Evolutionary conservation across 306 rosid species (phyloP).

Genomic region (Astragalus glycyphyllos): DNA sequence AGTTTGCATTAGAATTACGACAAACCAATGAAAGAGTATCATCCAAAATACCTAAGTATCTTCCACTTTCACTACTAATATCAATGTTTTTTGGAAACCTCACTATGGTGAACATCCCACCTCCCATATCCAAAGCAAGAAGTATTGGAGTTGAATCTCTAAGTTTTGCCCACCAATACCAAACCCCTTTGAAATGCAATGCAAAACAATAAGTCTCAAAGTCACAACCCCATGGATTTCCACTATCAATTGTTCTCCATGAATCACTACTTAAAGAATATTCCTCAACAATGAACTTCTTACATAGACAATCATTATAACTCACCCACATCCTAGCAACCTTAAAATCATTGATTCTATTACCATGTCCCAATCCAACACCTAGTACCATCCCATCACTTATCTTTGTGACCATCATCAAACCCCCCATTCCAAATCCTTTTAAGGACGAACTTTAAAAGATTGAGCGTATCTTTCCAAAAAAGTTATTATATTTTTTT

Average conservation of each 20-base stretch:
- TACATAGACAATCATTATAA: not conserved
- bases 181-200: not conserved
- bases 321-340: slow-evolving; percentile 29
- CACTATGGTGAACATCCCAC: slow-evolving; percentile 1
- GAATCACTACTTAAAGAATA: not conserved
- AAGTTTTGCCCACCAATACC: slow-evolving; percentile 10
- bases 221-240: not conserved
- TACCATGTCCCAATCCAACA: slow-evolving; percentile 26
- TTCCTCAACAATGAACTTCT: slow-evolving; percentile 19
- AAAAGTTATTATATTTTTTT: no score
- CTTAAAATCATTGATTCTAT: not conserved
- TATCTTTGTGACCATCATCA: not conserved
- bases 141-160: not conserved
- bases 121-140: slow-evolving; percentile 21
- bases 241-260: slow-evolving; percentile 20
- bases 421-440: no score
- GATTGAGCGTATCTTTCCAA: no score
- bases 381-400: slow-evolving; percentile 31
- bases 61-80: slow-evolving; percentile 11
- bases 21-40: slow-evolving; percentile 1
- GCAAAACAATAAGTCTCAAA: slow-evolving; percentile 19
- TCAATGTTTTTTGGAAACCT: not conserved
- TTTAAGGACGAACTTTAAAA: no score
- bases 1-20: not conserved
- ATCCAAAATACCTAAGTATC: slow-evolving; percentile 13